These are phyloP conservation scores for Collybiopsis luxurians DNA, from an alignment of 768 basidiomycete species.

Conservation along the genomic window DNA sequence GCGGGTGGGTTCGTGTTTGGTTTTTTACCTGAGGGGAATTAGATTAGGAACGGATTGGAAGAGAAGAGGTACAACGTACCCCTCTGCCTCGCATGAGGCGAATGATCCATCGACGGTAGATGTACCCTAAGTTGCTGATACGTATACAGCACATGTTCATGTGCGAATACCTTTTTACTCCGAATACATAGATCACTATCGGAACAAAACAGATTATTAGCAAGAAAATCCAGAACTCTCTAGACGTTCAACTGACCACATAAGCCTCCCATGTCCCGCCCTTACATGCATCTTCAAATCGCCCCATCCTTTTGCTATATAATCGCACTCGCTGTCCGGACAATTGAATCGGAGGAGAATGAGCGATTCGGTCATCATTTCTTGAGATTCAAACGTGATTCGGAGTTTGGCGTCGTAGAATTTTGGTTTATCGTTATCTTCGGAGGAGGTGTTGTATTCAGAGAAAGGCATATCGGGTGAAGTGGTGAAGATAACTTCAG, in stretches of 20 bases:
- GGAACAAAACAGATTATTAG: not conserved
- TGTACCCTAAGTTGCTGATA: constrained; percentile 63
- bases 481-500: constrained; percentile 69
- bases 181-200: constrained; percentile 82
- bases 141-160: constrained; percentile 88
- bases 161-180: constrained; percentile 91
- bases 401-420: constrained; percentile 72
- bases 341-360: constrained; percentile 94
- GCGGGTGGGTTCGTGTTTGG: constrained; percentile 27
- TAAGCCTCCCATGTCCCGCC: constrained; percentile 66
- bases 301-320: constrained; percentile 84
- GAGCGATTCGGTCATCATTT: constrained; percentile 94
- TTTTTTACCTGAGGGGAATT: not conserved
- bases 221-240: not conserved
- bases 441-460: constrained; percentile 46
- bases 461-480: constrained; percentile 62
- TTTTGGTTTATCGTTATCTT: not conserved
- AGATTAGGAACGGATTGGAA: not conserved
- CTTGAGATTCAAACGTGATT: constrained; percentile 85
- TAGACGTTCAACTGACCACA: constrained; percentile 87
- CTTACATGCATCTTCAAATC: constrained; percentile 86
- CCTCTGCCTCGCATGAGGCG: constrained; percentile 9
- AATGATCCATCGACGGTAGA: constrained; percentile 65
- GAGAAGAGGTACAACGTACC: not conserved
- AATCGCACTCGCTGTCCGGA: constrained; percentile 79